Conservation (phyloP, 2,329 filamentous ascomycete genomes). For the Cercospora sp. region DNA sequence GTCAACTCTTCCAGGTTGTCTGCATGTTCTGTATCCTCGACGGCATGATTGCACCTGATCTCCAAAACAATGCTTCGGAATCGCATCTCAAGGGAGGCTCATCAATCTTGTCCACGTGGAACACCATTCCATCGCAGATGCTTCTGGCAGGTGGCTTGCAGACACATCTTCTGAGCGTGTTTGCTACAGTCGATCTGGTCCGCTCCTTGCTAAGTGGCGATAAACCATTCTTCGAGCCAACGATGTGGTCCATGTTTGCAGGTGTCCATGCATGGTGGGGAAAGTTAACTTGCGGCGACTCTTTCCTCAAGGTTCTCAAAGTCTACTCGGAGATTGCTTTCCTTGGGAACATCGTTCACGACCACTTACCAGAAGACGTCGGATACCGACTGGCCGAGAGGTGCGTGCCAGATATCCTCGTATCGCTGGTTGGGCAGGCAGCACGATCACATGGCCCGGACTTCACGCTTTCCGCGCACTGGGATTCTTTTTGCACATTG, state of each 20-base stretch:
- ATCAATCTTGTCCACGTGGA: slow-evolving; percentile 9
- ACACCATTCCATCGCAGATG: slow-evolving; percentile 10
- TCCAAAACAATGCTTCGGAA: slow-evolving; percentile 6
- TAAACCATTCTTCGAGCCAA: slow-evolving; percentile 17
- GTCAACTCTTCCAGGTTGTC: slow-evolving; percentile 7
- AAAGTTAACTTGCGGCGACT: slow-evolving; percentile 7
- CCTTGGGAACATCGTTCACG: slow-evolving; percentile 12
- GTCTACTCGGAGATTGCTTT: slow-evolving; percentile 13
- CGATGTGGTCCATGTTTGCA: slow-evolving; percentile 16
- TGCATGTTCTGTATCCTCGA: slow-evolving; percentile 16
- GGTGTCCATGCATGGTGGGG: slow-evolving; percentile 20
- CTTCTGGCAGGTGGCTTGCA: slow-evolving; percentile 15
- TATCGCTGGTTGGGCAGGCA: not conserved
- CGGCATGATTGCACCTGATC: slow-evolving; percentile 10
- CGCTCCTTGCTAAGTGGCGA: slow-evolving; percentile 13
- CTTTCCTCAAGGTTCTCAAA: slow-evolving; percentile 14
- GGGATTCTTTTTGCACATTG: slow-evolving; percentile 6
- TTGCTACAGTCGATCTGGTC: slow-evolving; percentile 19
- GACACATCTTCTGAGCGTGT: slow-evolving; percentile 18
- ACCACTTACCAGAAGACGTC: slow-evolving; percentile 1
- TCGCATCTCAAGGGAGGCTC: slow-evolving; percentile 10
- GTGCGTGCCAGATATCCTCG: slow-evolving; percentile 4
- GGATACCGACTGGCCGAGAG: slow-evolving; percentile 8
- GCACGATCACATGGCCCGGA: not conserved
- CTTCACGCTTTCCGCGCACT: not conserved